Conservation (phyloP, 148 eudicot species). For the Nepenthes gracilis region DNA sequence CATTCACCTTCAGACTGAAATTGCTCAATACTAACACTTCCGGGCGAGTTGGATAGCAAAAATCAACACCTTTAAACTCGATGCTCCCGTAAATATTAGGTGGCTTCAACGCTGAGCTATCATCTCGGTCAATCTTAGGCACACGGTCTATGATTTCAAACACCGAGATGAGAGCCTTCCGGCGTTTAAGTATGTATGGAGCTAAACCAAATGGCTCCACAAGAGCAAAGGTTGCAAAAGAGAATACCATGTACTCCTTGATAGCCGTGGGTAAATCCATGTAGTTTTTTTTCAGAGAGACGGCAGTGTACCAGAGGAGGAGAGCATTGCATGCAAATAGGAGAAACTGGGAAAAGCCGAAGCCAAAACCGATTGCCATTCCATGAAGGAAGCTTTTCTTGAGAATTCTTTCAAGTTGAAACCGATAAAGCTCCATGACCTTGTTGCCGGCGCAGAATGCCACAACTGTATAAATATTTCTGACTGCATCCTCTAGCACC, state of each 20-base stretch:
- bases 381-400: slow-evolving; percentile 85
- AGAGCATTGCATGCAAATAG: slow-evolving; percentile 93
- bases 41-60: slow-evolving; percentile 82
- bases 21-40: slow-evolving; percentile 84
- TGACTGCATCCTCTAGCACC: slow-evolving; percentile 95
- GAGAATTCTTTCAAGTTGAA: slow-evolving; percentile 65
- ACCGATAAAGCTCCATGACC: slow-evolving; percentile 92
- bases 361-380: slow-evolving; percentile 89
- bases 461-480: slow-evolving; percentile 95
- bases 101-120: slow-evolving; percentile 71
- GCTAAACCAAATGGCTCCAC: slow-evolving; percentile 99
- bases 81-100: slow-evolving; percentile 93
- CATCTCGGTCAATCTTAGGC: slow-evolving; percentile 93
- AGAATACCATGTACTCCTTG: slow-evolving; percentile 94
- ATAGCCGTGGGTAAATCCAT: slow-evolving; percentile 68
- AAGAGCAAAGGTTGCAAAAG: slow-evolving; percentile 95
- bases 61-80: slow-evolving; percentile 78
- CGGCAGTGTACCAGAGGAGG: slow-evolving; percentile 82
- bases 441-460: slow-evolving; percentile 97
- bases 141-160: slow-evolving; percentile 91
- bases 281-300: slow-evolving; percentile 46
- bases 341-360: slow-evolving; percentile 93
- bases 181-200: slow-evolving; percentile 91
- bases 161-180: slow-evolving; percentile 81
- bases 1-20: slow-evolving; percentile 82